phyloP scores from a whole-genome alignment of 257 asterid genomes.

The Solanum sparsipilum region DNA sequence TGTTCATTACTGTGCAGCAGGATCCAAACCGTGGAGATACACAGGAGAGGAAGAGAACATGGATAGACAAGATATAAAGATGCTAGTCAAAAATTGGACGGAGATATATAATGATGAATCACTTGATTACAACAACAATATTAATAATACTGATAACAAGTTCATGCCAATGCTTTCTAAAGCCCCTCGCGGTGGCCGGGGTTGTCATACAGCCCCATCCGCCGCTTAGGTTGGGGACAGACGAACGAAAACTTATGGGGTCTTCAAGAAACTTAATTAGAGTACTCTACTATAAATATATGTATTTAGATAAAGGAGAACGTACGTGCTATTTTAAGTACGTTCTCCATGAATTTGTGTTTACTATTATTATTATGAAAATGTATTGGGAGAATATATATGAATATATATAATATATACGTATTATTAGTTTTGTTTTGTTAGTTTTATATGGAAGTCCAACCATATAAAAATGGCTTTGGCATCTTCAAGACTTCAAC shows the following conservation, averaged over 20 bases:
- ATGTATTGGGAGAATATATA: not conserved
- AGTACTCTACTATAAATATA: not conserved
- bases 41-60: slow-evolving; percentile 2
- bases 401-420: too few relatives aligned
- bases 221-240: not conserved
- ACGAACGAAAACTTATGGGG: not conserved
- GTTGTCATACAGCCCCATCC: not conserved
- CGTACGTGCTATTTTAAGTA: not conserved
- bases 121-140: not conserved
- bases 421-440: not conserved
- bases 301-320: not conserved
- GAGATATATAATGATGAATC: not conserved
- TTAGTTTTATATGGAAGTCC: not conserved
- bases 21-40: slow-evolving; percentile 7
- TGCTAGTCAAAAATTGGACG: not conserved
- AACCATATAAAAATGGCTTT: too few relatives aligned
- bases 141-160: not conserved
- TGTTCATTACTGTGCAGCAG: slow-evolving; percentile 6
- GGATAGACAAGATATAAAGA: slow-evolving; percentile 4
- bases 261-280: not conserved
- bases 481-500: too few relatives aligned
- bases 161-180: not conserved
- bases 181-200: not conserved
- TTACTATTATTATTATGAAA: not conserved
- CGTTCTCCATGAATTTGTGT: not conserved